Evolutionary conservation across 164 flowering plant species (phyloP), one percentile per base, ranked within the genome.

Genomic region (Echeveria elegans): DNA sequence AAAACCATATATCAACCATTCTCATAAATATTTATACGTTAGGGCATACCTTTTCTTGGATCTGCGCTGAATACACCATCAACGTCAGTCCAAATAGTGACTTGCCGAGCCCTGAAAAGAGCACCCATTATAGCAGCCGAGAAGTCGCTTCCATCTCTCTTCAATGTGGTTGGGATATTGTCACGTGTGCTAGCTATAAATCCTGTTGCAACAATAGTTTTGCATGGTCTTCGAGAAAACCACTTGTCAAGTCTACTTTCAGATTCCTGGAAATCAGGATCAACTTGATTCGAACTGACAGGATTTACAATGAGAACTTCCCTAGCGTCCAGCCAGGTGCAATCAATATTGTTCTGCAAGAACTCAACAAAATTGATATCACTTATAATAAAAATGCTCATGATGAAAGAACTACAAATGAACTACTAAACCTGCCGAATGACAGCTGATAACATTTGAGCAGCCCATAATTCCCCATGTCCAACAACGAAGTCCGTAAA

Each of bases 61-160:
- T 94, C 97, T 70, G 99, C 99, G 82, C 97, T 94, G 70, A 91
- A 94, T 0, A 94, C 97, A 52, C 99, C 99, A 80, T 94, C 89
- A 67, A 94, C 99, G 72, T 91, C 99, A 29, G 98, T 94, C 98
- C 97, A 94, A 70, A 94, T 94, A 66, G 98, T 94, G 67, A 94
- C 96, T 75, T 86, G 90, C 31, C 83, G 80, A 41, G 99, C 96
- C 80, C 76, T 80, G 48, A 94, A 69, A 6, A 94, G 80, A 66
- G 96, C 87, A 69, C 99, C 99, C 92, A 94, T 86, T 66, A 94
- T 91, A 69, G 99, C 96, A 34, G 99, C 97, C 71, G 99, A 94
- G 71, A 94, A 94, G 75, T 94, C 97, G 77, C 99, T 94, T 60
- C 99, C 99, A 79, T 94, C 99, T 79, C 99, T 82, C 74, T 91